phyloP scores from a whole-genome alignment of 2,329 filamentous ascomycete genomes.

The Fusarium concolor region DNA sequence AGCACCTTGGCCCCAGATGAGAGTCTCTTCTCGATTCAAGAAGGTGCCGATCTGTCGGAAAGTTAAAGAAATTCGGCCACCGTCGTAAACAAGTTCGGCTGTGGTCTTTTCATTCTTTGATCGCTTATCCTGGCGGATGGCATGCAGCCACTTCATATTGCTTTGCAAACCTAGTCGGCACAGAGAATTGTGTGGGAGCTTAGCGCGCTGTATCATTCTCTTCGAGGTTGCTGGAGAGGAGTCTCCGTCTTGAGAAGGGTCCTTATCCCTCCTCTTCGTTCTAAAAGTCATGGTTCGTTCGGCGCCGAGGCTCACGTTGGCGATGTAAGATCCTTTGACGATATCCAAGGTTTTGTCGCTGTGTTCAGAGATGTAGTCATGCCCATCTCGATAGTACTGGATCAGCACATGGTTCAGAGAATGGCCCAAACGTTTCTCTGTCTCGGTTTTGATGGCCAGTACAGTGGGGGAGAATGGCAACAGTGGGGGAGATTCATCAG shows the following conservation, averaged over 20 bases:
- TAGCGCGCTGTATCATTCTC: conserved; percentile 73
- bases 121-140: conserved; percentile 90
- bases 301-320: conserved; percentile 93
- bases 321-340: conserved; percentile 81
- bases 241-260: conserved; percentile 44
- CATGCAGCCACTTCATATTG: conserved; percentile 90
- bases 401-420: conserved; percentile 91
- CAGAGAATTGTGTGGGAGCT: conserved; percentile 88
- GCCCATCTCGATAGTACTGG: conserved; percentile 89
- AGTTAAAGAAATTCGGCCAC: conserved; percentile 89
- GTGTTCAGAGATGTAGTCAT: conserved; percentile 95
- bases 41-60: conserved; percentile 93
- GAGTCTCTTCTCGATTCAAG: conserved; percentile 69
- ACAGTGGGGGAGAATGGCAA: conserved; percentile 81
- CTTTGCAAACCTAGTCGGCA: conserved; percentile 84
- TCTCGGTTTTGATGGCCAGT: conserved; percentile 71
- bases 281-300: conserved; percentile 90
- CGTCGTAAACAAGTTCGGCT: conserved; percentile 77
- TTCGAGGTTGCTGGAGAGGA: conserved; percentile 29
- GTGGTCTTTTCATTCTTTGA: conserved; percentile 72
- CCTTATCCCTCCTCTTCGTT: conserved; percentile 74
- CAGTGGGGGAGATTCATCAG: conserved; percentile 86
- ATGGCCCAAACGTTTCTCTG: conserved; percentile 81
- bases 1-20: conserved; percentile 95
- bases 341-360: conserved; percentile 98